Evolutionary conservation across 2,329 filamentous ascomycete genomes (phyloP).

Genomic region (Sphaerulina musiva): DNA sequence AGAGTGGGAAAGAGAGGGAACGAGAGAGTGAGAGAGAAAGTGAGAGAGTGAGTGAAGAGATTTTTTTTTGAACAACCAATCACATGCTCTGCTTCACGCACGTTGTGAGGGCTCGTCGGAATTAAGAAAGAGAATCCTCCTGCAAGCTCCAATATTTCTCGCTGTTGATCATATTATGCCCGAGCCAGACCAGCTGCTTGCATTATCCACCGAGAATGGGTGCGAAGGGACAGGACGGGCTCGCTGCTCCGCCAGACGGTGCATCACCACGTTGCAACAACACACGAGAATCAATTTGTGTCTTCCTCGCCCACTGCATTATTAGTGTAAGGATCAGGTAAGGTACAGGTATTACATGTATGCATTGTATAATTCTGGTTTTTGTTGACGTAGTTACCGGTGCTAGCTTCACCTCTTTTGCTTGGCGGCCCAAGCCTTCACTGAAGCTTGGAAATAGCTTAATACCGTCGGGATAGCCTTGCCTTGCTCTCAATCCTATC

Average conservation of each 20-base stretch:
- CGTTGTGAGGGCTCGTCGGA: not conserved
- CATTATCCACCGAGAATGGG: not conserved
- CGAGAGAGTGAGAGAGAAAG: too few relatives aligned
- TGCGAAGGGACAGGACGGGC: not conserved
- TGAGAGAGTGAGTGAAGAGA: too few relatives aligned
- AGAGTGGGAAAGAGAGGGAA: too few relatives aligned
- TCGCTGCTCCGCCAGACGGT: not conserved
- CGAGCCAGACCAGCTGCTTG: not conserved
- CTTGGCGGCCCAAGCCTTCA: not conserved
- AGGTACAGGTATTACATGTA: too few relatives aligned
- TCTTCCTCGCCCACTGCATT: not conserved
- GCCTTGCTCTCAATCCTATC: too few relatives aligned
- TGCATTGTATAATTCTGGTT: too few relatives aligned
- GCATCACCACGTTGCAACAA: not conserved
- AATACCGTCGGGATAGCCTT: not conserved
- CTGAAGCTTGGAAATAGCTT: not conserved
- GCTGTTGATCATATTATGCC: too few relatives aligned
- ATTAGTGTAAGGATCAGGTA: too few relatives aligned
- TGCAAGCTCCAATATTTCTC: not conserved
- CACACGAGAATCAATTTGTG: not conserved
- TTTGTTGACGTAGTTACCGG: too few relatives aligned
- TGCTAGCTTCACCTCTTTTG: not conserved
- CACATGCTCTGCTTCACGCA: not conserved
- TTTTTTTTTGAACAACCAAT: not conserved
- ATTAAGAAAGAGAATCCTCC: too few relatives aligned